Conservation (phyloP, 495 filamentous ascomycete genomes). For the Podospora australis region DNA sequence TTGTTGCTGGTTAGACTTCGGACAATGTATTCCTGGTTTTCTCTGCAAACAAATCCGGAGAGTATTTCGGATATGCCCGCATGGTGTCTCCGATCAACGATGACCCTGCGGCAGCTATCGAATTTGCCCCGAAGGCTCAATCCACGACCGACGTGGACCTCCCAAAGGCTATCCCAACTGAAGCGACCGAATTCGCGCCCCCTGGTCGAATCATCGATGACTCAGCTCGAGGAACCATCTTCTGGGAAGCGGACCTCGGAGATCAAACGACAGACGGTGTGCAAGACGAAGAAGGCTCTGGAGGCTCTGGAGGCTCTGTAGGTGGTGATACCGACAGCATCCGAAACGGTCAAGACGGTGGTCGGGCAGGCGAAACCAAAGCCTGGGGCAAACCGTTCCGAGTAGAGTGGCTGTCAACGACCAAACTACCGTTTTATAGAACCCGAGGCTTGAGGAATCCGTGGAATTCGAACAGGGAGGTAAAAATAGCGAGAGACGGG, state of each 20-base stretch:
- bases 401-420: conserved; percentile 86
- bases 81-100: conserved; percentile 84
- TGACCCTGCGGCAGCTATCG: conserved; percentile 60
- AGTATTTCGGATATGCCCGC: conserved; percentile 92
- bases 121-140: conserved; percentile 54
- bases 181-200: conserved; percentile 72
- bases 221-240: conserved; percentile 85
- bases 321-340: conserved; percentile 26
- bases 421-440: conserved; percentile 81
- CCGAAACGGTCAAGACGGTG: conserved; percentile 32
- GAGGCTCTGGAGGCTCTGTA: conserved; percentile 21
- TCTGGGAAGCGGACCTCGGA: conserved; percentile 82
- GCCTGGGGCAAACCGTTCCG: conserved; percentile 90
- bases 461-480: conserved; percentile 93
- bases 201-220: conserved; percentile 90
- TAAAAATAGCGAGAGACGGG: conserved; percentile 94
- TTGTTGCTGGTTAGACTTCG: conserved; percentile 46
- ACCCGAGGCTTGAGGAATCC: conserved; percentile 87
- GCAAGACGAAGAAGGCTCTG: conserved; percentile 32
- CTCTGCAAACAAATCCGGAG: conserved; percentile 95
- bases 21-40: conserved; percentile 95
- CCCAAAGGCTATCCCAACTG: conserved; percentile 69
- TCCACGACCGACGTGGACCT: conserved; percentile 54
- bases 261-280: conserved; percentile 30
- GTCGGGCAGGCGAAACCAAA: conserved; percentile 42